These are phyloP conservation scores for Torulaspora indica DNA, from an alignment of 805 yeast genomes.

Conservation along the genomic window DNA sequence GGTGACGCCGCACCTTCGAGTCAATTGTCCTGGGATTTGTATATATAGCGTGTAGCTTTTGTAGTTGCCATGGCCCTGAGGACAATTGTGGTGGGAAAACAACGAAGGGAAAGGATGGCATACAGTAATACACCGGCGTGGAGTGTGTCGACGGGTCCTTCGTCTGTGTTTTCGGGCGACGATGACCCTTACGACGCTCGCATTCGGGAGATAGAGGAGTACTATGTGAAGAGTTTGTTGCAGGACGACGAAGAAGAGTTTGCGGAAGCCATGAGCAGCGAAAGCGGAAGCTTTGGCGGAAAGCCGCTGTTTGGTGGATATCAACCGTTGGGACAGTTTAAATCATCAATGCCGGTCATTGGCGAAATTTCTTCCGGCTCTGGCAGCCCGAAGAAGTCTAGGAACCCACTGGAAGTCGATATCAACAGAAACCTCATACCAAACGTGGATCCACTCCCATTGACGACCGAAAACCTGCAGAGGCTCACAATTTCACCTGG, in stretches of 20 bases:
- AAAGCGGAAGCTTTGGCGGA: constrained; percentile 4
- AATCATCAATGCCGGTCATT: constrained; percentile 5
- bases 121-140: background rate
- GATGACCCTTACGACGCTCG: constrained; percentile 24
- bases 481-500: constrained; percentile 18
- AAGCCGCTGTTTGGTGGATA: constrained; percentile 2
- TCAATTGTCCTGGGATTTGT: background rate
- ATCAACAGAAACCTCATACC: constrained; percentile 27
- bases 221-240: constrained; percentile 31
- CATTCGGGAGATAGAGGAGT: constrained; percentile 35
- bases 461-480: constrained; percentile 32
- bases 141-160: constrained; percentile 17
- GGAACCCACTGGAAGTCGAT: constrained; percentile 27
- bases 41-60: background rate
- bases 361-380: background rate
- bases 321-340: constrained; percentile 8
- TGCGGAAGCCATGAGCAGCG: constrained; percentile 5
- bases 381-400: background rate
- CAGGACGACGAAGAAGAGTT: constrained; percentile 21
- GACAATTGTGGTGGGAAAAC: background rate
- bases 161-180: constrained; percentile 29
- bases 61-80: background rate
- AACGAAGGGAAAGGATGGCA: background rate
- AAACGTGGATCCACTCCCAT: constrained; percentile 21
- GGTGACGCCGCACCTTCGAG: constrained; percentile 1